These are phyloP conservation scores for Aureobasidium sp. DNA, from an alignment of 2,329 filamentous ascomycete species.

Conservation along the genomic window DNA sequence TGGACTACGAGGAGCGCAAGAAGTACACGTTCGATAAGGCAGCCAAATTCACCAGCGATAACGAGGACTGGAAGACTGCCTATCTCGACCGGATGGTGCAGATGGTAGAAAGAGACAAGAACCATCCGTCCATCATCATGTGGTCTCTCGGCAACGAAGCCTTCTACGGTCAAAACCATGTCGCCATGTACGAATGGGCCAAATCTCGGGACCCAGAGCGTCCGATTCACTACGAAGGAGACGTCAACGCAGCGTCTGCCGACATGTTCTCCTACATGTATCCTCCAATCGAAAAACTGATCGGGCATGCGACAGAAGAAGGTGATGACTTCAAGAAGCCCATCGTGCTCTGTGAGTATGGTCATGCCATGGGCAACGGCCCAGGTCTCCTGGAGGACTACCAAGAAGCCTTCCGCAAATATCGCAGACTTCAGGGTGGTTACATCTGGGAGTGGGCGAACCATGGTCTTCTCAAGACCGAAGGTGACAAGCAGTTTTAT, in stretches of 20 bases:
- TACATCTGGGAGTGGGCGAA: conserved; percentile 41
- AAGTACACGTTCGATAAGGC: conserved; percentile 46
- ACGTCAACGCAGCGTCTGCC: conserved; percentile 48
- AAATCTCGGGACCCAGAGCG: conserved; percentile 50
- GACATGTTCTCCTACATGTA: conserved; percentile 66
- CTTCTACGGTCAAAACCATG: conserved; percentile 61
- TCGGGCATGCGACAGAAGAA: conserved; percentile 36
- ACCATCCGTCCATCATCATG: conserved; percentile 60
- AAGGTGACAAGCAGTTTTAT: conserved; percentile 31
- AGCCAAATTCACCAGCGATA: conserved; percentile 52
- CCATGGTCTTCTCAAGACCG: conserved; percentile 34
- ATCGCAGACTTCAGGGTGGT: conserved; percentile 56
- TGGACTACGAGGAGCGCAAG: conserved; percentile 54
- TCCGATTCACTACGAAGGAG: conserved; percentile 59
- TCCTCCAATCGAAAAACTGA: conserved; percentile 43
- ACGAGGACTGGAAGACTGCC: conserved; percentile 51
- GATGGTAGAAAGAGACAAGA: conserved; percentile 59
- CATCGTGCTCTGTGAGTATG: conserved; percentile 48
- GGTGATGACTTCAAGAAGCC: conserved; percentile 37
- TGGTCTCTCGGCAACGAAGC: conserved; percentile 69
- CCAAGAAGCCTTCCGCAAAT: conserved; percentile 51
- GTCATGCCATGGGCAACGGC: conserved; percentile 64
- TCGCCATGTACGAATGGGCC: conserved; percentile 56
- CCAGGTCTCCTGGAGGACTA: conserved; percentile 63
- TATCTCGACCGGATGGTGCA: conserved; percentile 60